Base-by-base conservation (phyloP, 805 yeast genomes). In the Sungouiozyma intestinalis region DNA sequence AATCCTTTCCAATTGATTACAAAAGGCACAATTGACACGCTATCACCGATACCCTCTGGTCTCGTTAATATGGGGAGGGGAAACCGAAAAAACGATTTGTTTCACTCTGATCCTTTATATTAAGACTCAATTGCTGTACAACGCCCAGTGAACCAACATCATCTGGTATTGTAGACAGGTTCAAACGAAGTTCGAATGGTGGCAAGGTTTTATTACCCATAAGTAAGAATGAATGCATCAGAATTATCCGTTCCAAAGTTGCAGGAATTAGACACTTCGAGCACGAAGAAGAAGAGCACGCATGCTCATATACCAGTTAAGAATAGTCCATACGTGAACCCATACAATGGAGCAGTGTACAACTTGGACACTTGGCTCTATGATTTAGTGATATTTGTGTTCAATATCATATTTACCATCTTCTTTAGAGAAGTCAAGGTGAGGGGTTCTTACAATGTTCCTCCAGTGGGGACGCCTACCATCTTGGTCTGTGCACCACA, bases 401-500 rank as follows among this genome's bases (percentile, higher is more conserved):
- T 62, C 38, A 49, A 60, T 39, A 44, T 60, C 4, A 21, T 61
- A 17, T 61, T 59, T 43, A 54, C 64, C 39, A 66, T 65, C 5
- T 83, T 83, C 62, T 83, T 83, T 63, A 64, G 90, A 45, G 90
- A 83, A 54, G 79, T 82, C 36, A 67, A 83, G 41, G 76, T 84
- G 1, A 67, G 87, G 40, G 90, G 90, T 11, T 81, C 54, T 20
- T 57, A 55, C 34, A 54, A 58, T 36, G 44, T 58, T 14, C 65
- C 62, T 3, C 49, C 52, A 4, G 45, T 45, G 3, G 62, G 62
- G 14, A 52, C 53, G 16, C 81, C 88, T 0, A 75, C 81, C n/a
- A 79, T 82, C 42, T 74, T 81, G 52, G 88, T 82, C 32, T 85
- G 81, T 35, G 88, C 88, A 2, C 90, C 90, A 1, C 88, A 82